These are phyloP conservation scores for Talaromyces nanjingensis DNA, from an alignment of 495 filamentous ascomycete species.

Conservation along the genomic window DNA sequence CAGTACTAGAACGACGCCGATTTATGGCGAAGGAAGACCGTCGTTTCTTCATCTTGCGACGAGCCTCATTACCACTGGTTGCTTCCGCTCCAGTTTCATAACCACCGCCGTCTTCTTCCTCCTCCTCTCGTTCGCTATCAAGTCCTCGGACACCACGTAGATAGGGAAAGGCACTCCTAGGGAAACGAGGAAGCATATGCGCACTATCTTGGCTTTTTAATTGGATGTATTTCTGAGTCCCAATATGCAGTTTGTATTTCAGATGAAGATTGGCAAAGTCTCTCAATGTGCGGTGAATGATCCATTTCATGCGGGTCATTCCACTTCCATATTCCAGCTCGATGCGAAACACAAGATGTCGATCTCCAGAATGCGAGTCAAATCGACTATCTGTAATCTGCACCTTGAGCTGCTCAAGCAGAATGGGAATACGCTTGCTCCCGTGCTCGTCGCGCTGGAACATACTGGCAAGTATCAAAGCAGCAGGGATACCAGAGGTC, in stretches of 20 bases:
- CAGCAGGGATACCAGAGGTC: conserved; percentile 83
- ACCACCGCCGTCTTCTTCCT: conserved; percentile 60
- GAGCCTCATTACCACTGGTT: conserved; percentile 49
- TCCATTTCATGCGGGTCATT: conserved; percentile 94
- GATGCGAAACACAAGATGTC: conserved; percentile 83
- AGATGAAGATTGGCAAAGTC: conserved; percentile 92
- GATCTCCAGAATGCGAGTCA: conserved; percentile 56
- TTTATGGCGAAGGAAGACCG: conserved; percentile 52
- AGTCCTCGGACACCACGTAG: conserved; percentile 74
- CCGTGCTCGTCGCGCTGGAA: conserved; percentile 95
- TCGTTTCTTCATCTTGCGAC: conserved; percentile 53
- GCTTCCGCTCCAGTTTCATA: conserved; percentile 51
- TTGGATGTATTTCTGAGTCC: conserved; percentile 72
- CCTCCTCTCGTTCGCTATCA: conserved; percentile 70
- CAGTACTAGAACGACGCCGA: conserved; percentile 51
- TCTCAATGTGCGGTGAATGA: conserved; percentile 74
- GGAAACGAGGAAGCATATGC: conserved; percentile 72
- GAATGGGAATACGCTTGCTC: conserved; percentile 86
- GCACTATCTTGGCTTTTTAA: conserved; percentile 47
- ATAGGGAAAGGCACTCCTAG: conserved; percentile 86
- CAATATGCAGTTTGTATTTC: conserved; percentile 78
- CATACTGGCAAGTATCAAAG: conserved; percentile 89
- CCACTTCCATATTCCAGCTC: conserved; percentile 96
- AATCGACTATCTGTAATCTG: conserved; percentile 74
- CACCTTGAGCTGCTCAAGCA: conserved; percentile 92